These are phyloP conservation scores for Blastocystis sp. DNA, from an alignment of 352 stramenopile genomes.

Conservation along the genomic window DNA sequence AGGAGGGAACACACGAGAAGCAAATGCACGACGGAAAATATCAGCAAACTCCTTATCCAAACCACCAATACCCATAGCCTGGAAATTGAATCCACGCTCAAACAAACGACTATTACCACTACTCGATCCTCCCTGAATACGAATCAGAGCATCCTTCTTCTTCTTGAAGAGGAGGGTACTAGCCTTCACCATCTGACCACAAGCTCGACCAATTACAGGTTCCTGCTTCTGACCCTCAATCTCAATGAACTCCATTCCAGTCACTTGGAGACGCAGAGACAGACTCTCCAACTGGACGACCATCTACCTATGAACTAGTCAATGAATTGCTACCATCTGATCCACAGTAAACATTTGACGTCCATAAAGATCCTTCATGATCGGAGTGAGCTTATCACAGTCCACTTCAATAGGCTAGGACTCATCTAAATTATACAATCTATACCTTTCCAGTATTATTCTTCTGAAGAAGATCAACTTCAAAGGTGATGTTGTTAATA, in stretches of 20 bases:
- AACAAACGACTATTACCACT: conserved; percentile 50
- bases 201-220: conserved; percentile 64
- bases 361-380: conserved; percentile 65
- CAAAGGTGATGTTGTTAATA: conserved; percentile 52
- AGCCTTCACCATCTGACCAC: conserved; percentile 64
- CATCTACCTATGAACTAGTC: conserved; percentile 59
- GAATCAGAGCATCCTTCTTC: conserved; percentile 61
- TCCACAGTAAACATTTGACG: conserved; percentile 66
- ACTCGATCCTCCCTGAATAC: conserved; percentile 62
- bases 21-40: conserved; percentile 97
- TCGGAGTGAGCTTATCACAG: conserved; percentile 47
- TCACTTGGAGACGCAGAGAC: conserved; percentile 54
- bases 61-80: conserved; percentile 80
- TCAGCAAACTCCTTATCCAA: conserved; percentile 92
- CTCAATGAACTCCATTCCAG: conserved; percentile 66
- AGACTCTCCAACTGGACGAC: conserved; percentile 63
- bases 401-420: conserved; percentile 64
- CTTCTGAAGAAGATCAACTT: conserved; percentile 59
- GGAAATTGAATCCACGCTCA: conserved; percentile 65
- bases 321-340: conserved; percentile 63
- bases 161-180: conserved; percentile 63
- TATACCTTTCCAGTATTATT: conserved; percentile 49
- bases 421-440: conserved; percentile 65
- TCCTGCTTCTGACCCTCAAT: conserved; percentile 63
- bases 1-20: conserved; percentile 87